Evolutionary conservation across 495 filamentous ascomycete genomes (phyloP).

Genomic region (Aspergillus sclerotiicarbonarius): DNA sequence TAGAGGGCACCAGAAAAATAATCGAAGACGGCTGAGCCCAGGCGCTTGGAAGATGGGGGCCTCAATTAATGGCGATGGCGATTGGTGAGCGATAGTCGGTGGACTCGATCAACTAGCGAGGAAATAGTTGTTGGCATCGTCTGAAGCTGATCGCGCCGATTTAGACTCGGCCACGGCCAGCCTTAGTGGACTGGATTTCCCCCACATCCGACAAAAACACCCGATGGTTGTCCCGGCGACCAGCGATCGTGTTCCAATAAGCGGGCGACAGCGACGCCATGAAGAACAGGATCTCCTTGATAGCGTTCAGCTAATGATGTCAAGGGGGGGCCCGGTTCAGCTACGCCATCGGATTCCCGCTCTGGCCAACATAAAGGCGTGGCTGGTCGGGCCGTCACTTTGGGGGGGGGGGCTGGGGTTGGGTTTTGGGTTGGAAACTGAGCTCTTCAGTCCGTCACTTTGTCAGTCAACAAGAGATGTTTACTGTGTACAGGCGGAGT

Average conservation of each 20-base stretch:
- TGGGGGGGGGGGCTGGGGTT: not conserved
- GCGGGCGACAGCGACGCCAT: not conserved
- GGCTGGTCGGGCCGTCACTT: not conserved
- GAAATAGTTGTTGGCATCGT: conserved; percentile 1
- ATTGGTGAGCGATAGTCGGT: not conserved
- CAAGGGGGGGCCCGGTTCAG: not conserved
- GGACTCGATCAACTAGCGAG: not conserved
- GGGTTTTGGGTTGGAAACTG: too few species aligned
- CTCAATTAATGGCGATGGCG: conserved; percentile 2
- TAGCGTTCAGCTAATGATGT: conserved; percentile 4
- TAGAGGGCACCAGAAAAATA: not conserved
- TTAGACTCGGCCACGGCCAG: not conserved
- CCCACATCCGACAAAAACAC: conserved; percentile 10
- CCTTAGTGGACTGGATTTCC: not conserved
- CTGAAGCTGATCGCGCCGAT: not conserved
- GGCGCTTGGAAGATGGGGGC: conserved; percentile 6
- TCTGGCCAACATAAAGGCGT: not conserved
- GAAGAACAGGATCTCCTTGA: not conserved
- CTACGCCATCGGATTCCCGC: conserved; percentile 3
- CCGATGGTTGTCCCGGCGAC: conserved; percentile 7
- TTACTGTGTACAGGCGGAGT: too few species aligned
- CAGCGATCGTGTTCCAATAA: not conserved
- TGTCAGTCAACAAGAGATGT: too few species aligned
- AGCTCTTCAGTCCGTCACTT: too few species aligned
- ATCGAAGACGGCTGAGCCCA: conserved; percentile 1